A percentile compares a stretch with the other conserved stretches of the same genome.
Evolutionary conservation across 208 protist genomes (phyloP).

Genomic region (Trypanosoma cruzi): DNA sequence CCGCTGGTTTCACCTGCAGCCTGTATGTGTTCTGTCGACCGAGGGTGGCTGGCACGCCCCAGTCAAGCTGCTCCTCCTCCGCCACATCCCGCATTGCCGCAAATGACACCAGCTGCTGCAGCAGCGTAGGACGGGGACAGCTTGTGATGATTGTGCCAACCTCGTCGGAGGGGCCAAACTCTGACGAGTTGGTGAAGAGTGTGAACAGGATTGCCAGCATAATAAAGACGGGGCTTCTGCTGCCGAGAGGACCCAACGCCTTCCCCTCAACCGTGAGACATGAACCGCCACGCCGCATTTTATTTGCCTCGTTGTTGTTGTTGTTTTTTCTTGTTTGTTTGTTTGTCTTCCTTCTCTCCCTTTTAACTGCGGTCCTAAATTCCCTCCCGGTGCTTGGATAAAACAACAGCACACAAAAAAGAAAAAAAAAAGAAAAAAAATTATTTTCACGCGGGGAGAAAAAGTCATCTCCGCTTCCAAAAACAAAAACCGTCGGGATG

Average conservation of each 20-base stretch:
- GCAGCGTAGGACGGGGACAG: constrained; percentile 38
- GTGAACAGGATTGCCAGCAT: constrained; percentile 34
- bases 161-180: constrained; percentile 19
- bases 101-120: constrained; percentile 76
- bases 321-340: no score
- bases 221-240: neutral
- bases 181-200: constrained; percentile 40
- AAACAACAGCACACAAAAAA: no score
- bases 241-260: neutral
- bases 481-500: no score
- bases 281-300: neutral
- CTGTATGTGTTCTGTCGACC: constrained; percentile 3
- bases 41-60: constrained; percentile 39
- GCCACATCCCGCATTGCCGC: constrained; percentile 56
- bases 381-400: no score
- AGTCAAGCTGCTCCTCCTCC: constrained; percentile 75
- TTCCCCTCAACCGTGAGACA: neutral
- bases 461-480: no score
- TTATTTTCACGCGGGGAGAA: no score
- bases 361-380: no score
- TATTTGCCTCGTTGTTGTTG: no score
- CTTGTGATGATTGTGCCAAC: constrained; percentile 59
- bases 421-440: no score
- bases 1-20: neutral
- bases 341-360: no score